Evolutionary conservation across 805 yeast genomes (phyloP).

Genomic region (Cyberlindnera petersonii): DNA sequence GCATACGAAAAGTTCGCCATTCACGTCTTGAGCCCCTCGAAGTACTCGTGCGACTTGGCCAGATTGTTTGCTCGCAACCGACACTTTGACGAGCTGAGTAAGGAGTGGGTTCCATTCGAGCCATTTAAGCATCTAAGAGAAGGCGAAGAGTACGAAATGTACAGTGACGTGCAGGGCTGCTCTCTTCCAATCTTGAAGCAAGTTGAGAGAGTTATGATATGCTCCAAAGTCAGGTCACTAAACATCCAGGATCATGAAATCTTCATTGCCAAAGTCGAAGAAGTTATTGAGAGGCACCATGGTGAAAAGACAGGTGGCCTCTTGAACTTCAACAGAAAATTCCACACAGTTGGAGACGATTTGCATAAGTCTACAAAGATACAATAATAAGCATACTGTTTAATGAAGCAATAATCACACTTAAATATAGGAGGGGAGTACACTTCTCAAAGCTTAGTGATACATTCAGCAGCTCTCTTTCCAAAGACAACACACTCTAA

Average conservation of each 20-base stretch:
- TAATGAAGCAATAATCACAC: not conserved
- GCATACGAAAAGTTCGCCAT: slow-evolving; percentile 58
- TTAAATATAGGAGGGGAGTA: not conserved
- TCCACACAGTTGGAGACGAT: slow-evolving; percentile 45
- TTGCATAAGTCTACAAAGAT: slow-evolving; percentile 11
- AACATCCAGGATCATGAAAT: slow-evolving; percentile 82
- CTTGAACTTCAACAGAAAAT: slow-evolving; percentile 58
- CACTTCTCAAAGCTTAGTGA: not conserved
- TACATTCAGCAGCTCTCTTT: slow-evolving; percentile 40
- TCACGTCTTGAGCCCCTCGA: slow-evolving; percentile 66
- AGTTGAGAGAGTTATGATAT: slow-evolving; percentile 59
- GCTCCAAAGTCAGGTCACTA: slow-evolving; percentile 50
- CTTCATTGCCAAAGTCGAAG: slow-evolving; percentile 78
- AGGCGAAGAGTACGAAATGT: slow-evolving; percentile 34
- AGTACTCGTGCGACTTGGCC: slow-evolving; percentile 53
- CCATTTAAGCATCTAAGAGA: slow-evolving; percentile 48
- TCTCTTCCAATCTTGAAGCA: slow-evolving; percentile 50
- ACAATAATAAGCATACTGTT: not conserved
- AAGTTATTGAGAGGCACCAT: slow-evolving; percentile 40
- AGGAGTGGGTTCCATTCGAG: slow-evolving; percentile 24
- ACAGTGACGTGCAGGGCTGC: slow-evolving; percentile 21
- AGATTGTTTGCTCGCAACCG: slow-evolving; percentile 59
- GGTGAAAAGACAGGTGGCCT: slow-evolving; percentile 55
- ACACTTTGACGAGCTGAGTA: slow-evolving; percentile 30
- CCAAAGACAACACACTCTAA: slow-evolving; percentile 45